Base-by-base conservation (phyloP, 441 rosid species). In the Hypseocharis bilobata region DNA sequence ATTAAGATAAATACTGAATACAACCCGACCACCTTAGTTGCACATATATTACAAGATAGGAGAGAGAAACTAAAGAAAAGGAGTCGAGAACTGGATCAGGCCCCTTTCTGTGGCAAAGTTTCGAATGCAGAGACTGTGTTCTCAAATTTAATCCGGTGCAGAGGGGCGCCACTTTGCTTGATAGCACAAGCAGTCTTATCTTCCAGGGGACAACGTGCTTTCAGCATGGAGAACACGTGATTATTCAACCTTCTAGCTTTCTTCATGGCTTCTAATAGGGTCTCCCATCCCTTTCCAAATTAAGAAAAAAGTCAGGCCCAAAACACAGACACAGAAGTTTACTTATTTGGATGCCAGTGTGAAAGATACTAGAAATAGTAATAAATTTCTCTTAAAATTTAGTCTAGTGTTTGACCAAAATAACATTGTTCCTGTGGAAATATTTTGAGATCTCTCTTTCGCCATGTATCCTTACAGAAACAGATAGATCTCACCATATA, bases 91-190 rank as follows among this genome's bases (percentile, higher is more conserved):
- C 28, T 63, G 30, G 55, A 40, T 83, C 78, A 88, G 58, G 81
- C 77, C 23, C 91, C 91, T 84, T 83, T 94, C 80, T 94, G 99
- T 27, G 99, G 98, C 69, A 91, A 76, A n/a, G 94, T 82, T 79
- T 94, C 99, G 38, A 94, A 94, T 42, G 99, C 99, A 22, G 98
- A 91, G 45, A 94, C 92, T 0, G 96, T 91, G 77, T 94, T 94
- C 80, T 94, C 96, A 20, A 94, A 94, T 77, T 89, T 91, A 27
- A 91, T 85, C 66, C 96, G 87, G 70, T 88, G 94, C 61, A 91
- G 76, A 6, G 96, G 97, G 28, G 99, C 92, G 4, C 98, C 99
- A 3, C 96, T 91, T 81, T 94, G 98, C 80, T 89, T 91, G 73
- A 94, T 91, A 38, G 96, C 97, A 59, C 98, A 94, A 30, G 99